Conservation (phyloP, 139 green algal genomes). For the Asterochloris sp. region DNA sequence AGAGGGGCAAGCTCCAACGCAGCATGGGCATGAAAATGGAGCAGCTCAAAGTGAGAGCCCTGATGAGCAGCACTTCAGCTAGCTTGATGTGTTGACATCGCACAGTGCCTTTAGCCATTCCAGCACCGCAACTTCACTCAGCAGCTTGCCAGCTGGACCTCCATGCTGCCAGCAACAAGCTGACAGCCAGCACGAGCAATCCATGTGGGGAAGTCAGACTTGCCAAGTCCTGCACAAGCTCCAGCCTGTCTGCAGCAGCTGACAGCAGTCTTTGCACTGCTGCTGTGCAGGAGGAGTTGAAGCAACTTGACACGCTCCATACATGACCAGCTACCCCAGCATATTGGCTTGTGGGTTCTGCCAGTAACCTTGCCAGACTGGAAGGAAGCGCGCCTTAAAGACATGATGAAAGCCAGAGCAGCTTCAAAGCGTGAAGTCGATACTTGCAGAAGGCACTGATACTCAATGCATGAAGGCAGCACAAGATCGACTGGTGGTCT, state of each 20-base stretch:
- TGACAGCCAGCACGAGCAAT: neutral
- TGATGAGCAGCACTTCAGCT: neutral
- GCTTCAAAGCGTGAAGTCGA: no score
- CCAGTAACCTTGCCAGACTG: no score
- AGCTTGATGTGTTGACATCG: neutral
- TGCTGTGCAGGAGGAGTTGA: constrained; percentile 36
- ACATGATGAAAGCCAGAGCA: no score
- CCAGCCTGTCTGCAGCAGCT: no score
- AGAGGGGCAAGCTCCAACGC: constrained; percentile 46
- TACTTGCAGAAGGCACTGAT: no score
- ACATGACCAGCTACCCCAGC: constrained; percentile 13
- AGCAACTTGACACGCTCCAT: constrained; percentile 38
- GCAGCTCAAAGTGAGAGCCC: constrained; percentile 44
- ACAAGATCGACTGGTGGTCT: no score
- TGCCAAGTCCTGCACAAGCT: neutral
- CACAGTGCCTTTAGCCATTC: neutral
- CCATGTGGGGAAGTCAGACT: neutral
- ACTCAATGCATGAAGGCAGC: no score
- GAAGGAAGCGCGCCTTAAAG: no score
- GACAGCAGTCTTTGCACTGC: neutral
- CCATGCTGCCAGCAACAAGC: neutral
- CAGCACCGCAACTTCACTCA: neutral
- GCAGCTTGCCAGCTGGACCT: neutral
- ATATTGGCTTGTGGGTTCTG: no score
- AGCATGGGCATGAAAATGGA: constrained; percentile 69